Evolutionary conservation across 805 yeast species (phyloP).

Genomic region (Geotrichum ghanense): DNA sequence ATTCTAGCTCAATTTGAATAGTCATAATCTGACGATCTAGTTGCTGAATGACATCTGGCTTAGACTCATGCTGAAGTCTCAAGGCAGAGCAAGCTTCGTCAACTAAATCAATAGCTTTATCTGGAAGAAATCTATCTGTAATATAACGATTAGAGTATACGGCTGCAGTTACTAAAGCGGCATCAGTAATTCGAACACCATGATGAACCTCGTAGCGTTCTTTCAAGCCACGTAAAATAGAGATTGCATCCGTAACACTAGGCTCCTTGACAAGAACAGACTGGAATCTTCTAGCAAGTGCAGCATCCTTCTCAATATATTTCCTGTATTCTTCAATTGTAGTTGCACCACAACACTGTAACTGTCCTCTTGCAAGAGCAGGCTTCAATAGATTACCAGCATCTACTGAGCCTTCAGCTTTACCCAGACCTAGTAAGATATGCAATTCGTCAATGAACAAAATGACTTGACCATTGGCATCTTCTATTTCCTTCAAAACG

Average conservation of each 20-base stretch:
- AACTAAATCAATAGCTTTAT: constrained; percentile 90
- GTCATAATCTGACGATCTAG: constrained; percentile 87
- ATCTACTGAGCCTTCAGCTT: constrained; percentile 90
- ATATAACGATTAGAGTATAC: constrained; percentile 81
- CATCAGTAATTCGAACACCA: constrained; percentile 88
- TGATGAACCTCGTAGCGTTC: constrained; percentile 95
- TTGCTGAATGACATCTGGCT: constrained; percentile 87
- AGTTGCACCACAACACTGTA: constrained; percentile 94
- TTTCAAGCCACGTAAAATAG: constrained; percentile 84
- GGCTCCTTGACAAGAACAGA: constrained; percentile 84
- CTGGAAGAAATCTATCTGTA: constrained; percentile 85
- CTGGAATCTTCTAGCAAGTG: constrained; percentile 87
- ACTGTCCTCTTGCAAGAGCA: constrained; percentile 80
- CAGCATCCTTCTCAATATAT: constrained; percentile 93
- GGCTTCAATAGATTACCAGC: constrained; percentile 92
- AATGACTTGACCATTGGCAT: constrained; percentile 62
- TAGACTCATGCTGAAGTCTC: constrained; percentile 90
- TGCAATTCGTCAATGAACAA: constrained; percentile 88
- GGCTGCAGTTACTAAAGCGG: constrained; percentile 91
- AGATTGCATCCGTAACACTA: constrained; percentile 77
- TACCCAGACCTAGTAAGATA: constrained; percentile 79
- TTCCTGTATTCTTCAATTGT: constrained; percentile 87
- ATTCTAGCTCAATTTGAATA: constrained; percentile 87
- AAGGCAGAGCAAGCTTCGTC: constrained; percentile 97
- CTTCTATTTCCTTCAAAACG: constrained; percentile 75